Evolutionary conservation across 345 rosid species (phyloP).

Genomic region (Linum usitatissimum): DNA sequence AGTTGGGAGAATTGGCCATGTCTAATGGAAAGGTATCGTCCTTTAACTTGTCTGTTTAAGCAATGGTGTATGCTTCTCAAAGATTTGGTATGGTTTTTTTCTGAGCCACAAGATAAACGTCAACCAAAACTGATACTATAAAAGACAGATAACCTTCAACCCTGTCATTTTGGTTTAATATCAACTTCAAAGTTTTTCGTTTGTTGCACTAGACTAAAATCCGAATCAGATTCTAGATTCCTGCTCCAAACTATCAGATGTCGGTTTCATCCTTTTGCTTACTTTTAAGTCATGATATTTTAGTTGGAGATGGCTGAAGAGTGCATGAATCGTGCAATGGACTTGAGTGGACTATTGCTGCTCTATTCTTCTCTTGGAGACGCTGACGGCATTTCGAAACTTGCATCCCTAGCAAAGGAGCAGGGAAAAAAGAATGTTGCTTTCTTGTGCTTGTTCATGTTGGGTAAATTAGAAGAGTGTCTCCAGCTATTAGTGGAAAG

Average conservation of each 20-base stretch:
- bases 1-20: slow-evolving; percentile 94
- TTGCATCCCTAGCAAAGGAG: slow-evolving; percentile 77
- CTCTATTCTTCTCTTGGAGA: slow-evolving; percentile 96
- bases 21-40: slow-evolving; percentile 71
- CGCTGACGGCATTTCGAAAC: slow-evolving; percentile 77
- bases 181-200: not conserved
- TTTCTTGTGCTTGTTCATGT: slow-evolving; percentile 78
- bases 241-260: not conserved
- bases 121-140: not conserved
- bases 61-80: not conserved
- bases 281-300: slow-evolving; percentile 19
- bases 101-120: not conserved
- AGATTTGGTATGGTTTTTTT: not conserved
- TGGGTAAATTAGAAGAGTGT: slow-evolving; percentile 95
- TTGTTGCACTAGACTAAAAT: not conserved
- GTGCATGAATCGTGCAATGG: slow-evolving; percentile 83
- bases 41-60: not conserved
- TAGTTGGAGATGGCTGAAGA: slow-evolving; percentile 99
- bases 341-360: slow-evolving; percentile 90
- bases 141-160: not conserved
- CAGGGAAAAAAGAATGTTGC: slow-evolving; percentile 99
- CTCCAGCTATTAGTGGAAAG: slow-evolving; percentile 86
- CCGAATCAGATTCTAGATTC: not conserved
- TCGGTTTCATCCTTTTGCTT: not conserved
- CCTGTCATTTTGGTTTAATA: not conserved